Evolutionary conservation across 2,329 filamentous ascomycete species (phyloP), one percentile per base, ranked within the genome.

Genomic region (Pseudogymnoascus sp.): DNA sequence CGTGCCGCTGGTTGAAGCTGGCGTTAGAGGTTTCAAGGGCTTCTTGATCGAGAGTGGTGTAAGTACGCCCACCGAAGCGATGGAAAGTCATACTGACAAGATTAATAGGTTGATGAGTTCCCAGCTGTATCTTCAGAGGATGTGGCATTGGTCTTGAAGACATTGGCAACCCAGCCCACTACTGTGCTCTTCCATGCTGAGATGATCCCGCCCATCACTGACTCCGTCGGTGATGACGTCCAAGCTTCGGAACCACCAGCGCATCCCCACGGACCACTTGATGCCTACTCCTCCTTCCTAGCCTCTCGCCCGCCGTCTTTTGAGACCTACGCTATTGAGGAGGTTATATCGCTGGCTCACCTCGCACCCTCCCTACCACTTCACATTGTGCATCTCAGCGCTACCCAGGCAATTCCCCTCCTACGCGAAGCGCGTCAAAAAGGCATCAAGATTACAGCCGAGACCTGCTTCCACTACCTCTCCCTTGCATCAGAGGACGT

Each of bases 151-250:
- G 92, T 90, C 45, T 92, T 99, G 83, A 79, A 80, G 31, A 90
- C 88, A 55, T 83, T 99, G 65, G 89, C 90, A 65, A 86, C 91
- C 68, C 83, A 87, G 61, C 83, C 91, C 16, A 97, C 94, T 2
- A 96, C 92, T 0, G 85, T 97, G 69, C 97, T 99, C 93, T 99
- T 99, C 78, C 94, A 99, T 73, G 94, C 94, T 63, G 94, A 99
- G 76, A 97, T 97, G 92, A 87, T 95, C 11, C 92, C 93, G n/a
- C 90, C 91, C 16, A 89, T 92, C 67, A 78, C 89, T 59, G 84
- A 85, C 67, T 92, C 90, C 0, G 89, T 92, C 2, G 89, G 90
- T 61, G 91, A 94, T 73, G 85, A 86, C 26, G 86, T 91, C 3
- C 88, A 90, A 70, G 76, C 77, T 26, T 90, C 89, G 0, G 79